Conservation (phyloP, 306 rosid genomes). For the Canavalia ensiformis region DNA sequence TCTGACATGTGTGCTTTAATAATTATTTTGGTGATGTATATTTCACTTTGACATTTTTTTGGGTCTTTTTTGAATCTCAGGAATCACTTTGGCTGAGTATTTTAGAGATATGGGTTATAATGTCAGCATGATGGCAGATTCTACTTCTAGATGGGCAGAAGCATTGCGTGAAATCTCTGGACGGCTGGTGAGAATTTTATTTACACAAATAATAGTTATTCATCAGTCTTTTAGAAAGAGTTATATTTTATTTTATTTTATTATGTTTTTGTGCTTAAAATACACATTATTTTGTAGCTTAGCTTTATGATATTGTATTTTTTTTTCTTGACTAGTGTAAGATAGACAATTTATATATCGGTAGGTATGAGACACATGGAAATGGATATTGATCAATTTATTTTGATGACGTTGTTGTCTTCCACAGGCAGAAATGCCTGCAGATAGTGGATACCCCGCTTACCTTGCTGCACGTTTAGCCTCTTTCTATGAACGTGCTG, state of each 20-base stretch:
- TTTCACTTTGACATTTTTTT: background rate
- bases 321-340: conserved; percentile 24
- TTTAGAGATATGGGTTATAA: conserved; percentile 99
- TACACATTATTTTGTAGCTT: conserved; percentile 28
- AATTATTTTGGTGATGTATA: conserved; percentile 11
- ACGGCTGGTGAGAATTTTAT: conserved; percentile 78
- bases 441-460: conserved; percentile 99
- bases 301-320: conserved; percentile 9
- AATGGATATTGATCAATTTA: conserved; percentile 35
- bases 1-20: conserved; percentile 22
- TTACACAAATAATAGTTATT: background rate
- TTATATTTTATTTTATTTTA: background rate
- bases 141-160: conserved; percentile 99
- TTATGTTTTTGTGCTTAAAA: background rate
- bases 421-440: conserved; percentile 99
- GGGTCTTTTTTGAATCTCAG: conserved; percentile 56
- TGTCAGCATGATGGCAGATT: conserved; percentile 99
- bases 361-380: conserved; percentile 2
- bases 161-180: conserved; percentile 99
- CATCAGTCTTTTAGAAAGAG: conserved; percentile 20
- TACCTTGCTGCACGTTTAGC: conserved; percentile 99
- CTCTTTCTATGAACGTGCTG: conserved; percentile 99
- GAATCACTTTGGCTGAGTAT: conserved; percentile 97
- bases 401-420: conserved; percentile 37
- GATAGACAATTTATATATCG: conserved; percentile 15